phyloP scores from a whole-genome alignment of 2,329 filamentous ascomycete species.

The Passalora sequoiae region DNA sequence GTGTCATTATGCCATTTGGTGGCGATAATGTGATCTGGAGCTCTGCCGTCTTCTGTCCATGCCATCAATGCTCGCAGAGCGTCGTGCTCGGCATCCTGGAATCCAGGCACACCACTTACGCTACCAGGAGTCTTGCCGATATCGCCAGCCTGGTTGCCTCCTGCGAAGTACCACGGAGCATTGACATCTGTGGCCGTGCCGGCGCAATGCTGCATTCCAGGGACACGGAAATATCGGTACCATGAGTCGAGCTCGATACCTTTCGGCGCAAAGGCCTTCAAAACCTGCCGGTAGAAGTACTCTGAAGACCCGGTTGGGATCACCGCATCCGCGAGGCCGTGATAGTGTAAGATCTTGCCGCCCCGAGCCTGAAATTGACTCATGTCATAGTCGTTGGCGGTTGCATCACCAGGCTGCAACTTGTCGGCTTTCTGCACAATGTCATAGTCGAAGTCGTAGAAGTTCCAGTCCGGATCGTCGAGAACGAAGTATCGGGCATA shows the following conservation, averaged over 20 bases:
- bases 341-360: constrained; percentile 41
- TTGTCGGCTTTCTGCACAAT: constrained; percentile 38
- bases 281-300: constrained; percentile 49
- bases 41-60: constrained; percentile 37
- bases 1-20: constrained; percentile 35
- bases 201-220: constrained; percentile 43
- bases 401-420: constrained; percentile 46
- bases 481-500: constrained; percentile 43
- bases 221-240: constrained; percentile 43
- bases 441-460: constrained; percentile 36
- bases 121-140: constrained; percentile 13
- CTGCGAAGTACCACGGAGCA: constrained; percentile 46
- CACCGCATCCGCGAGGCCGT: constrained; percentile 42
- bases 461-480: constrained; percentile 37
- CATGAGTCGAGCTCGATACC: constrained; percentile 38
- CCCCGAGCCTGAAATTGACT: constrained; percentile 41
- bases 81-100: constrained; percentile 33
- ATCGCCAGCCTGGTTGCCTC: constrained; percentile 31
- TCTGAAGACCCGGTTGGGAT: constrained; percentile 50
- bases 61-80: constrained; percentile 34
- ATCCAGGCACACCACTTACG: constrained; percentile 32
- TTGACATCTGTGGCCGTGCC: constrained; percentile 34
- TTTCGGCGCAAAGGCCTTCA: constrained; percentile 32
- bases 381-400: constrained; percentile 47
- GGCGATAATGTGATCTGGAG: constrained; percentile 35